Evolutionary conservation across 1,139 yeast species (phyloP), one percentile per base, ranked within the genome.

Genomic region (Yamadazyma diospyri): DNA sequence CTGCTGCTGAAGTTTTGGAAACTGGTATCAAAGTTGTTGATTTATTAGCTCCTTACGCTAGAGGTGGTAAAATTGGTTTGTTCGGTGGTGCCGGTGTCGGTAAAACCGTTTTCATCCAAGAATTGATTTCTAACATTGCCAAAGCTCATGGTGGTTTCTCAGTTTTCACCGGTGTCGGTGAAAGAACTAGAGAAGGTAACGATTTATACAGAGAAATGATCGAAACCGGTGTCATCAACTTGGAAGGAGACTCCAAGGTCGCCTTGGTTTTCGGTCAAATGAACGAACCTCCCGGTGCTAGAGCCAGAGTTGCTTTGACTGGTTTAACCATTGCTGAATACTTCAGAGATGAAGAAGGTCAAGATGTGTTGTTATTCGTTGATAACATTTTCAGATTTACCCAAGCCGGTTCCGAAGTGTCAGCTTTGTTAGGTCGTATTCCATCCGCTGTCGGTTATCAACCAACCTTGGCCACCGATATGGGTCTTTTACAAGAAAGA

Each of bases 41-140:
- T 69, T 80, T 92, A 66, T 82, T 92, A 57, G 98, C 98, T 54
- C 98, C 98, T 56, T 92, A 92, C 78, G 98, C 98, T 66, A 89
- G 97, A 85, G 98, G 98, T 85, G 98, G 98, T 86, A 92, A 92
- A 83, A 92, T 92, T 86, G 98, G 98, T 81, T 82, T 92, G 65
- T 92, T 92, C 85, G 98, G 98, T 79, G 98, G 98, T 89, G 98
- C 98, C 72, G 98, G 98, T 89, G 98, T 92, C 87, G 98, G 98
- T 77, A 92, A 92, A 77, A 92, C 98, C 70, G 98, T 92, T 50
- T 92, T 92, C 75, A 92, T 92, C 74, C 98, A 92, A 80, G 98
- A 92, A 77, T 82, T 92, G 78, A 92, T 92, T 72, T 89, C 92
- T 88, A 92, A 92, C 81, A 92, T 92, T 64, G 98, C 98, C 69